Percentiles rank a stretch among this genome's conserved stretches.
Conservation (phyloP, 179 eudicot species). For the Drosera spatulata region DNA sequence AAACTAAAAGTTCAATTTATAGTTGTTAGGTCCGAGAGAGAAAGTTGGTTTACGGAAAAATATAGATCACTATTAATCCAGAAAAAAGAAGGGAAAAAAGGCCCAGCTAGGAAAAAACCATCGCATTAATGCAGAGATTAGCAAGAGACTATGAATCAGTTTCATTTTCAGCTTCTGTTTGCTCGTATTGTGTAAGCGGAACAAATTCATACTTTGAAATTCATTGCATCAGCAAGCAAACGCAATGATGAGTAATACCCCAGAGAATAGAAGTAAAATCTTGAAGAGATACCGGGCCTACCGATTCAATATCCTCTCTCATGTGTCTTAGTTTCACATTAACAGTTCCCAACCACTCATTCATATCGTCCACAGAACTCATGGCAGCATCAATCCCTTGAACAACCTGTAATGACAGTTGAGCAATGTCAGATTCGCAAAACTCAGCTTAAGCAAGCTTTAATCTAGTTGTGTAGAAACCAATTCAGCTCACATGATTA, state of each 20-base stretch:
- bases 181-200: neutral
- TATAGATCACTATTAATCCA: no score
- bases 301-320: constrained; percentile 99
- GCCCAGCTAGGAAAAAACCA: no score
- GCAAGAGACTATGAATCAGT: no score
- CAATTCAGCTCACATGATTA: no score
- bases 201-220: neutral
- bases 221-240: neutral
- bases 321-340: constrained; percentile 94
- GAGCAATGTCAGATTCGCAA: constrained; percentile 1
- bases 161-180: no score
- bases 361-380: constrained; percentile 90
- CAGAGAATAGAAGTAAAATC: neutral
- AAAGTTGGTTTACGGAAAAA: no score
- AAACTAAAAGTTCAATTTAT: no score
- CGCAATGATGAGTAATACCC: neutral
- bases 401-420: constrained; percentile 46
- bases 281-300: constrained; percentile 18
- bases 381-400: constrained; percentile 69
- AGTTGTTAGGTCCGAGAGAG: no score
- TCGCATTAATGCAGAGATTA: no score
- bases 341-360: constrained; percentile 95
- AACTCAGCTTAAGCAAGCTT: no score
- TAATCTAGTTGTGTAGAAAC: no score
- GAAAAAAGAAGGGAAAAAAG: no score